phyloP scores from a whole-genome alignment of 805 yeast species.

The Sungouiella blattae region DNA sequence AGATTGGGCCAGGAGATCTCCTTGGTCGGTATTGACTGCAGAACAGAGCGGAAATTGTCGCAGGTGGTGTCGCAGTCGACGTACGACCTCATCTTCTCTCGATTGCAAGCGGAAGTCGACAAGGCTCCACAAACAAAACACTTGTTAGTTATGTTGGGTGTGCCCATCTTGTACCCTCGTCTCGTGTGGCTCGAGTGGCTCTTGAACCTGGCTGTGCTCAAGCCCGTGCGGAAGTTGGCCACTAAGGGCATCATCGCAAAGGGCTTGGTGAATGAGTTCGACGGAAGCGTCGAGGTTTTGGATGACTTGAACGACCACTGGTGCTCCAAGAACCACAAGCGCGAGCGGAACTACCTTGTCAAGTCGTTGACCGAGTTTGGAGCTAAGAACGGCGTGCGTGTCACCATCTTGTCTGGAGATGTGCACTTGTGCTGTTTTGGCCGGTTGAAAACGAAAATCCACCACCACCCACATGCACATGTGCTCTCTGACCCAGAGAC shows the following conservation, averaged over 20 bases:
- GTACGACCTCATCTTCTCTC: conserved; percentile 57
- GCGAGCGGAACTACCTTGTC: conserved; percentile 73
- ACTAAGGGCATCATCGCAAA: conserved; percentile 55
- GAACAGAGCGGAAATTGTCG: conserved; percentile 77
- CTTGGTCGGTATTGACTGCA: conserved; percentile 81
- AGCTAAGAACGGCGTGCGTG: conserved; percentile 57
- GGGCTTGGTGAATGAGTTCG: conserved; percentile 86
- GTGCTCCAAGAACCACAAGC: conserved; percentile 86
- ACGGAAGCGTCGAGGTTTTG: conserved; percentile 84
- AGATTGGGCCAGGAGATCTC: conserved; percentile 72
- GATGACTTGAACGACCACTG: conserved; percentile 96
- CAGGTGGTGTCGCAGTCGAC: conserved; percentile 53
- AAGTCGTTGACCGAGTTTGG: conserved; percentile 64
- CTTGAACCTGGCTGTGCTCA: conserved; percentile 54
- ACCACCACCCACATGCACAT: conserved; percentile 38
- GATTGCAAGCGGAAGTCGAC: conserved; percentile 55
- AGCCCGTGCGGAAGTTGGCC: conserved; percentile 61
- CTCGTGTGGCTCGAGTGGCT: conserved; percentile 85
- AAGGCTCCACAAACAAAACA: conserved; percentile 64
- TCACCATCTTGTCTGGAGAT: conserved; percentile 88
- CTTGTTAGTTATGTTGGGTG: conserved; percentile 79
- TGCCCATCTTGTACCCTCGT: conserved; percentile 93
- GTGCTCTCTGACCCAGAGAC: conserved; percentile 24
- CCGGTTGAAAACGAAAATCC: conserved; percentile 58
- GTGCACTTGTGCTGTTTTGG: conserved; percentile 89